Evolutionary conservation across 345 rosid species (phyloP), one percentile per base, ranked within the genome.

Genomic region (Rhizophora mangle): DNA sequence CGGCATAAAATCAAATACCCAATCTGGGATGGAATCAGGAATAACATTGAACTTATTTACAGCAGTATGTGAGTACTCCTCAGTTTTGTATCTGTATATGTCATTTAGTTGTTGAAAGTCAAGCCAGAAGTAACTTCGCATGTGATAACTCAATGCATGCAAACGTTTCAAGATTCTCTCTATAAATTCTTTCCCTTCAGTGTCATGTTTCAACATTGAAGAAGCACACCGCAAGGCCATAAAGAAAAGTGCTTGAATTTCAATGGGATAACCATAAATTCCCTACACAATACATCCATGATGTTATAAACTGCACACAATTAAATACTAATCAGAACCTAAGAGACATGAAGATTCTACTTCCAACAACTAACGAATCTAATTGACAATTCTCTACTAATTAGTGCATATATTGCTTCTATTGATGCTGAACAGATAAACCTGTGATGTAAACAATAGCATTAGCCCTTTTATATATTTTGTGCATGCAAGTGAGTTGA

Each of bases 211-310:
- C 51, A 88, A 82, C 87, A 90, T 77, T 16, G 87, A 72, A 67
- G 75, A 76, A 59, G 96, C 89, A 55, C 73, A 74, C 64, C 89
- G 74, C 70, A 90, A 79, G 22, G 96, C 89, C 96, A 90, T 86
- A 72, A 85, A 86, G 72, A 90, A 90, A 26, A 90, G 94, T 32
- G 96, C 90, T 82, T 90, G 96, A 57, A 88, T 90, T 75, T 90
- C 96, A 1, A 90, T 88, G 21, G 93, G 96, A 74, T 88, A 86
- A 63, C 94, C 94, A 68, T 90, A 88, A 64, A 90, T 69, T 31
- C 92, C 94, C 96, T 91, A 86, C 37, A 76, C 76, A 57, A 78
- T 31, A 74, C 65, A 32, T 60, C 65, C 19, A 61, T 22, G 29
- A 26, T 47, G 36, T 53, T 39, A 62, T 60, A 29, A 54, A n/a